Evolutionary conservation across 306 rosid genomes (phyloP), one percentile per base, ranked within the genome.

Genomic region (Luffa aegyptiaca): DNA sequence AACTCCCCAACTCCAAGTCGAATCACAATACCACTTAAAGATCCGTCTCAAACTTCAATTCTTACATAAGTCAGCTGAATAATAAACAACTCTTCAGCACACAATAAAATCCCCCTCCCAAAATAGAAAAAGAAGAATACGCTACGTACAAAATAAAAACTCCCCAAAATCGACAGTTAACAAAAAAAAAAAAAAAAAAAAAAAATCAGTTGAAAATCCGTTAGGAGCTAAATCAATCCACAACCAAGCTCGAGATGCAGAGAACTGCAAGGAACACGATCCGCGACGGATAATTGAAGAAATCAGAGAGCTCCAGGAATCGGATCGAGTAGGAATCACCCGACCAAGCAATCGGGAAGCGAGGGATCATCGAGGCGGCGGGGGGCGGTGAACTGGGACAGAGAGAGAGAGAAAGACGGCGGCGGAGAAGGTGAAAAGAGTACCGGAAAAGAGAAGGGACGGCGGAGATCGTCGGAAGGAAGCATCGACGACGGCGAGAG

Each of bases 401-500:
- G 41, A 44, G 59, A 68, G 51, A 62, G 59, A 46, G 78, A 79
- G 61, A 53, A 55, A 66, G 42, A 63, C 73, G 77, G 5, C 46
- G 42, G 18, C 8, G 74, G 20, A 2, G 71, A 61, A 7, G 44
- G 7, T 20, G 4, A 10, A 20, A 6, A 17, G 36, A 16, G 17
- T 52, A 16, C n/a, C n/a, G n/a, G 20, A 63, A 58, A 36, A 21
- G 76, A 53, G 2, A 13, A 76, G 5, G 39, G 69, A 86, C 78
- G 92, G 87, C 63, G 35, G 81, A 85, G 87, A 87, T 80, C 75
- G 80, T 0, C 51, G 79, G 35, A 9, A 11, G 31, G 17, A 13
- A 31, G 51, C 13, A 31, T 26, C 41, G 73, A 85, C 84, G 87
- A 87, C 81, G 89, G 62, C 59, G 89, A 81, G 66, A 77, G 81